Base-by-base conservation (phyloP, 108 stramenopile genomes). In the Fragilariopsis cylindrus region DNA sequence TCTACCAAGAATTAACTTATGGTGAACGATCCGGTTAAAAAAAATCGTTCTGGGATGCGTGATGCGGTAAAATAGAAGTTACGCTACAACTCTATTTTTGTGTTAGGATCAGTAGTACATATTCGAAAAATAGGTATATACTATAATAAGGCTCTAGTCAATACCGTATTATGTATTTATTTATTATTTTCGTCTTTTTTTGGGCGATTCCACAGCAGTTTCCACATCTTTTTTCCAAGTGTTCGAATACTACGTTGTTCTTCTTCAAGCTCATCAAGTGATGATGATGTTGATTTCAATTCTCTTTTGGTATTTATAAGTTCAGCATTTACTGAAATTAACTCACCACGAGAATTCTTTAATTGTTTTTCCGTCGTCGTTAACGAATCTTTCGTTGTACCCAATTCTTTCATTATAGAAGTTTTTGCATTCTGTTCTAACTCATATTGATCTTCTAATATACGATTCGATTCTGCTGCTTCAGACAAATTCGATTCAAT, bases 391-490 rank as follows among this genome's bases (percentile, higher is more conserved):
- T 60, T 6, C 41, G 58, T 60, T 60, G 18, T 5, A 5, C 41
- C 58, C 58, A 60, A 9, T 6, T 5, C 12, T 30, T 60, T 60
- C 19, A 16, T 16, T 11, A 60, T 12, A 7, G 58, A 6, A 30
- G 30, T 30, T 30, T 30, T 30, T 30, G 30, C 30, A 40, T 60
- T 60, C 9, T 60, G 58, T 60, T 30, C 58, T 11, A 60, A 9
- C 58, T 60, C 58, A 40, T 21, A 60, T 40, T 60, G 30, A 40
- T 60, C 58, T 39, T 60, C 58, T 21, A 60, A 40, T 12, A 60
- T 40, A 30, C 58, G 58, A 21, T 60, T 60, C 0, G 58, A 12
- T 60, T 60, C 58, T 21, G 58, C 58, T 3, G 21, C 58, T 40
- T 60, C 58, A 21, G 30, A 41, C 19, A 60, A 11, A 41, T 60